phyloP scores from a whole-genome alignment of 768 basidiomycete genomes.

The Exidia glandulosa region DNA sequence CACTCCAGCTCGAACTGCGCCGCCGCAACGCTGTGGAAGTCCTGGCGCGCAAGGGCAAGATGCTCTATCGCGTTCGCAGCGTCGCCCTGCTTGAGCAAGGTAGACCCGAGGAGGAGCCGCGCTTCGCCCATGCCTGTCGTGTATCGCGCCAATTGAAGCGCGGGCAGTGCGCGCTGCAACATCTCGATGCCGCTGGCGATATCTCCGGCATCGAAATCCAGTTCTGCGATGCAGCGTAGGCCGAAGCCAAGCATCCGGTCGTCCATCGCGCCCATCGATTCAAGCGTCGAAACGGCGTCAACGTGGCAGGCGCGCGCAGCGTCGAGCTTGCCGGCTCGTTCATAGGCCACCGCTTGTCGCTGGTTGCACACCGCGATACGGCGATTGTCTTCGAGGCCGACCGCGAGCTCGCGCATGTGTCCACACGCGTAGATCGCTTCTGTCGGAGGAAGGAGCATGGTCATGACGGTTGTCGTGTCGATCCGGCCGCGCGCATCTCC shows the following conservation, averaged over 20 bases:
- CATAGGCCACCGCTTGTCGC: neutral
- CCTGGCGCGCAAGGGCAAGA: neutral
- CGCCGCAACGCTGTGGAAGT: too few species aligned
- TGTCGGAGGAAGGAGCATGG: neutral
- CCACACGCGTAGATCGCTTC: neutral
- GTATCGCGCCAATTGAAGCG: neutral
- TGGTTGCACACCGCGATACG: neutral
- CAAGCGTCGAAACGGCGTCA: neutral
- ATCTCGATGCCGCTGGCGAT: neutral
- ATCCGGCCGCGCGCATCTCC: neutral
- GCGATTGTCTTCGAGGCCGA: neutral
- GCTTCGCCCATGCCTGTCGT: neutral
- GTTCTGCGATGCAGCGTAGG: neutral
- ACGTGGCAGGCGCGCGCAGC: neutral
- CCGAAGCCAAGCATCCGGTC: neutral
- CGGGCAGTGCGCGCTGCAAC: neutral
- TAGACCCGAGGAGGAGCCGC: neutral
- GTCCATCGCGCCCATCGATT: neutral
- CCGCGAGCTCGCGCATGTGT: neutral
- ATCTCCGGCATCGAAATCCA: neutral
- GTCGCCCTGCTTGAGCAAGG: neutral
- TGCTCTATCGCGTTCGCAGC: neutral
- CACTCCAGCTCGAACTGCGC: too few species aligned
- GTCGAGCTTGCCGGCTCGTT: neutral
- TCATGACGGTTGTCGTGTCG: neutral